phyloP scores from a whole-genome alignment of 768 basidiomycete species.

The Boletus huronensis region DNA sequence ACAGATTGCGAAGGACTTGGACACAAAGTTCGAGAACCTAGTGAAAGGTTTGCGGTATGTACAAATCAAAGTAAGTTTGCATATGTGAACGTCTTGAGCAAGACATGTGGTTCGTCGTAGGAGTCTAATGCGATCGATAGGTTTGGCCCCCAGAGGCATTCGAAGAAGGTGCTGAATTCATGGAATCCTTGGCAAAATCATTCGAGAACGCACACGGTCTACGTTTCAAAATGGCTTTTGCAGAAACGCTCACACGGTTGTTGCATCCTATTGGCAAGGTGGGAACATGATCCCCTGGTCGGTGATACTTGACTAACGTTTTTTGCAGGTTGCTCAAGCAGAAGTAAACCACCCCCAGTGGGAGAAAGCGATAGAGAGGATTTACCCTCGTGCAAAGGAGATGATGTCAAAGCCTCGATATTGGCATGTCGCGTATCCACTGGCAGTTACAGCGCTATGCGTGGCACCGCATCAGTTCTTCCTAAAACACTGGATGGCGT shows the following conservation, averaged over 20 bases:
- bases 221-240: slow-evolving; percentile 79
- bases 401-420: slow-evolving; percentile 89
- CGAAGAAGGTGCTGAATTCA: slow-evolving; percentile 89
- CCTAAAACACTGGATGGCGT: slow-evolving; percentile 72
- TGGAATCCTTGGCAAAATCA: slow-evolving; percentile 77
- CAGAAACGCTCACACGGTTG: slow-evolving; percentile 71
- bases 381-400: slow-evolving; percentile 77
- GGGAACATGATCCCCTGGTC: background rate
- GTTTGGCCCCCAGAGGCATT: slow-evolving; percentile 94
- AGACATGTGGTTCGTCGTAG: background rate
- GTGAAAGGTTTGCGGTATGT: slow-evolving; percentile 79
- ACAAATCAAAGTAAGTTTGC: slow-evolving; percentile 63
- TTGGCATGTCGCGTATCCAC: slow-evolving; percentile 82
- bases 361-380: slow-evolving; percentile 86
- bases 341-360: slow-evolving; percentile 95
- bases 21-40: slow-evolving; percentile 80
- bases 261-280: slow-evolving; percentile 90
- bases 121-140: slow-evolving; percentile 34
- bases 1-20: slow-evolving; percentile 75
- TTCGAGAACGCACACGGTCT: slow-evolving; percentile 83
- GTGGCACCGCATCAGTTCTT: slow-evolving; percentile 86
- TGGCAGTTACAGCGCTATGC: slow-evolving; percentile 79
- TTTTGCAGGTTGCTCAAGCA: slow-evolving; percentile 78
- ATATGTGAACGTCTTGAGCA: background rate
- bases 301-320: background rate